A percentile compares a stretch with the other conserved stretches of the same genome.
These are phyloP conservation scores for Emergomyces orientalis DNA, from an alignment of 2,329 filamentous ascomycete species.

Conservation along the genomic window DNA sequence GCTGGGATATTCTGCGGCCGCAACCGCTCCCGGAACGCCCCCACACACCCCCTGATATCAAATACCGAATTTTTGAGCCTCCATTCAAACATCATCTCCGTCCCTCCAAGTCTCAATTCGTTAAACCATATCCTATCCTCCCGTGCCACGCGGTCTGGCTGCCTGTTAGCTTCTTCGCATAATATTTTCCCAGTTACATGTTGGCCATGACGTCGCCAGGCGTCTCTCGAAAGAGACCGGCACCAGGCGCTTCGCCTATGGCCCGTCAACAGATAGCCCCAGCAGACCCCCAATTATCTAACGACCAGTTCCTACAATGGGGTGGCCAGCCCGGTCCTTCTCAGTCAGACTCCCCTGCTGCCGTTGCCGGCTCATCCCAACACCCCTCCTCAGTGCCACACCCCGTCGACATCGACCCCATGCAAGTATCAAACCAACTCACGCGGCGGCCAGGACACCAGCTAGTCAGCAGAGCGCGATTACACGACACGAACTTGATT, in stretches of 20 bases:
- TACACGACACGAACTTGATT: conserved; percentile 28
- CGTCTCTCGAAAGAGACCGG: conserved; percentile 58
- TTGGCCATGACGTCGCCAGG: conserved; percentile 33
- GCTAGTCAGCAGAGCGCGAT: conserved; percentile 29
- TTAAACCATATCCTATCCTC: no score
- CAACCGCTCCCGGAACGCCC: not conserved
- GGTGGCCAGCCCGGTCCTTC: conserved; percentile 32
- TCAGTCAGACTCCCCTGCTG: conserved; percentile 25
- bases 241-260: conserved; percentile 60
- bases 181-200: not conserved
- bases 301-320: conserved; percentile 49
- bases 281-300: conserved; percentile 37
- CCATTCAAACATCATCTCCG: not conserved
- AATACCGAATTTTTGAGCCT: not conserved
- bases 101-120: no score
- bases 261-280: conserved; percentile 44
- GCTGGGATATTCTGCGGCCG: not conserved
- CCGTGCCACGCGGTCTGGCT: not conserved
- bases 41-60: not conserved
- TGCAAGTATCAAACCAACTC: conserved; percentile 37
- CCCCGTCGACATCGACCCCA: conserved; percentile 41
- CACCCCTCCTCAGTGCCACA: conserved; percentile 21
- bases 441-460: conserved; percentile 34
- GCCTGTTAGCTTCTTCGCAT: not conserved
- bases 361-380: not conserved